phyloP scores from a whole-genome alignment of 352 stramenopile genomes.

The Phytopythium sindhum region DNA sequence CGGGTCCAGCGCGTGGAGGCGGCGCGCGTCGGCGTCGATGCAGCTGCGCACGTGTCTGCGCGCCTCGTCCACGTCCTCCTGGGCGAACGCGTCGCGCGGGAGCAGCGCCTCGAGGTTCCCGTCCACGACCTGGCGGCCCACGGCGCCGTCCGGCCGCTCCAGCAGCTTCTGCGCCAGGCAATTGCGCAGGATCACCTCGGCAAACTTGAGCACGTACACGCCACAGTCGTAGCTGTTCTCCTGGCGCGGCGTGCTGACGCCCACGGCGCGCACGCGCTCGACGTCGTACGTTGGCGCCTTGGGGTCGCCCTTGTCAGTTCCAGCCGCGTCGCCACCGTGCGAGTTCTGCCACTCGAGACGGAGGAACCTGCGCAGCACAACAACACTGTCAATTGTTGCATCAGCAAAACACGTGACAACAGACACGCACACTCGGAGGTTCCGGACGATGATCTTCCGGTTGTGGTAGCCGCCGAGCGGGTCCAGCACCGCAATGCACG shows the following conservation, averaged over 20 bases:
- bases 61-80: slow-evolving; percentile 32
- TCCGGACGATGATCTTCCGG: slow-evolving; percentile 45
- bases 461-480: slow-evolving; percentile 71
- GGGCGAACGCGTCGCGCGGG: slow-evolving; percentile 30
- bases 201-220: slow-evolving; percentile 64
- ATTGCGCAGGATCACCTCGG: slow-evolving; percentile 50
- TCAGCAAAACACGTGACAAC: not conserved
- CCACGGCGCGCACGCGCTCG: slow-evolving; percentile 28
- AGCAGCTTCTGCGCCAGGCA: slow-evolving; percentile 22
- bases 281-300: slow-evolving; percentile 26
- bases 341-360: slow-evolving; percentile 50
- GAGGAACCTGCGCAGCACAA: slow-evolving; percentile 31
- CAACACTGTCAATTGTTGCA: slow-evolving; percentile 3
- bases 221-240: slow-evolving; percentile 68
- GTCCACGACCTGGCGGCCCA: slow-evolving; percentile 37
- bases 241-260: slow-evolving; percentile 46
- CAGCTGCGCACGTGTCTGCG: slow-evolving; percentile 29
- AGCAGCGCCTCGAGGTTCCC: slow-evolving; percentile 39
- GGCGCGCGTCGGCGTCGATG: slow-evolving; percentile 24
- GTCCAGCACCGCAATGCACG: slow-evolving; percentile 67
- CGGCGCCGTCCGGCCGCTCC: slow-evolving; percentile 22
- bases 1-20: not conserved
- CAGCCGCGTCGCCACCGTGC: not conserved
- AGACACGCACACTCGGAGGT: slow-evolving; percentile 49
- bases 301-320: slow-evolving; percentile 6